A percentile compares a stretch with the other conserved stretches of the same genome.
These are phyloP conservation scores for Colletotrichum phormii DNA, from an alignment of 2,329 filamentous ascomycete genomes.

Conservation along the genomic window DNA sequence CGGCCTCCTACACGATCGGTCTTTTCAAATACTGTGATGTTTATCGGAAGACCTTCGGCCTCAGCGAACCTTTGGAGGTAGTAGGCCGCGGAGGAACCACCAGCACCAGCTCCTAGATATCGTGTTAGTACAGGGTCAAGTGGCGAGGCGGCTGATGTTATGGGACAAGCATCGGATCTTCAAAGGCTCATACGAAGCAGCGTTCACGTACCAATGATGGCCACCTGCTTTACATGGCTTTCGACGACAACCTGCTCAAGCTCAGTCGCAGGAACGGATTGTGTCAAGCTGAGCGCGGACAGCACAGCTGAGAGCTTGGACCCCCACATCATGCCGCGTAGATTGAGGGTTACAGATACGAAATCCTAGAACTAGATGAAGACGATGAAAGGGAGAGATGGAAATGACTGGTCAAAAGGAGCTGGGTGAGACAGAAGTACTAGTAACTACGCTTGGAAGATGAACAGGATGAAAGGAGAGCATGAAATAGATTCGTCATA, in stretches of 20 bases:
- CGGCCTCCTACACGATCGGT: slow-evolving; percentile 84
- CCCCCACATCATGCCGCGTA: slow-evolving; percentile 28
- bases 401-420: background rate
- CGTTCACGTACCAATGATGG: slow-evolving; percentile 43
- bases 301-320: slow-evolving; percentile 38
- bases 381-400: background rate
- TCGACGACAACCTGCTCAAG: slow-evolving; percentile 37
- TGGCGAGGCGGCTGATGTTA: background rate
- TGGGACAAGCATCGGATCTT: background rate
- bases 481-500: slow-evolving; percentile 22
- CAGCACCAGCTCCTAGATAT: slow-evolving; percentile 83
- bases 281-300: slow-evolving; percentile 37
- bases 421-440: background rate
- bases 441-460: slow-evolving; percentile 3
- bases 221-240: slow-evolving; percentile 40
- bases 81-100: slow-evolving; percentile 88
- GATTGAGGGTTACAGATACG: background rate
- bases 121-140: background rate
- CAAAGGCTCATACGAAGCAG: background rate
- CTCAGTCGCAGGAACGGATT: slow-evolving; percentile 30
- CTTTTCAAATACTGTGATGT: slow-evolving; percentile 91
- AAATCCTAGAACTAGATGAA: background rate
- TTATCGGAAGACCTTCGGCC: slow-evolving; percentile 68
- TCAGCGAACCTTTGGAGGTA: slow-evolving; percentile 79
- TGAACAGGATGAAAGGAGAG: slow-evolving; percentile 15